phyloP scores from a whole-genome alignment of 495 filamentous ascomycete genomes.

The Penicillium psychrofluorescens region DNA sequence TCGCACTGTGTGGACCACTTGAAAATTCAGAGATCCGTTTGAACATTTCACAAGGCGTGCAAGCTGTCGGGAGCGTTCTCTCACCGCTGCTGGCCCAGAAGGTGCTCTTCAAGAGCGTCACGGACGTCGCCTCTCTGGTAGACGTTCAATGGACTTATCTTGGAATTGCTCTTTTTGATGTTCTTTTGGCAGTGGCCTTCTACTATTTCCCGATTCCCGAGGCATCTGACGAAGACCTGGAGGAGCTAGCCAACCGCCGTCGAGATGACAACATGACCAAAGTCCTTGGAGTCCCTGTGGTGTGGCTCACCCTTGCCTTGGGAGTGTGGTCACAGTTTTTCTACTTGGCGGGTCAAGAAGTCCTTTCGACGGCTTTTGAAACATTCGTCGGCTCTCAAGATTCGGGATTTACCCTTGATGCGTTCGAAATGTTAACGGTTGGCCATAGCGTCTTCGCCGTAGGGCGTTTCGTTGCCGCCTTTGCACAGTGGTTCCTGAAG shows the following conservation, averaged over 20 bases:
- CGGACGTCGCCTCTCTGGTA: constrained; percentile 47
- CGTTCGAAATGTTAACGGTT: constrained; percentile 43
- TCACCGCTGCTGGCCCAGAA: constrained; percentile 55
- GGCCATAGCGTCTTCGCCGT: constrained; percentile 55
- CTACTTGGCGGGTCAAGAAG: constrained; percentile 63
- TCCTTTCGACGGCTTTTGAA: constrained; percentile 39
- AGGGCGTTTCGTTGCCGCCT: constrained; percentile 55
- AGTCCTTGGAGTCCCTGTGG: constrained; percentile 37
- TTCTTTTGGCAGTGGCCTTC: constrained; percentile 56
- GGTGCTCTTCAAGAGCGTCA: constrained; percentile 50
- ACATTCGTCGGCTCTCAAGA: constrained; percentile 30
- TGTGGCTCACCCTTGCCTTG: constrained; percentile 50
- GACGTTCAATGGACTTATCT: constrained; percentile 69
- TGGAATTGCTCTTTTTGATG: constrained; percentile 57
- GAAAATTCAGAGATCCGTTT: constrained; percentile 59
- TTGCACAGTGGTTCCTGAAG: constrained; percentile 47
- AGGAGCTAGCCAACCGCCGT: constrained; percentile 45
- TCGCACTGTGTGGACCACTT: constrained; percentile 58
- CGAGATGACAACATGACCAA: constrained; percentile 43
- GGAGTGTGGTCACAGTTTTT: constrained; percentile 55
- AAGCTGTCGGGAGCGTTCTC: constrained; percentile 56
- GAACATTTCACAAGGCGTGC: constrained; percentile 62
- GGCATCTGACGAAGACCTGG: constrained; percentile 56
- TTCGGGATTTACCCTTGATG: constrained; percentile 18
- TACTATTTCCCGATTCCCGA: constrained; percentile 62